These are phyloP conservation scores for Encephalitozoon cuniculi DNA, from an alignment of 371 early-diverging fungal genomes.

Conservation along the genomic window DNA sequence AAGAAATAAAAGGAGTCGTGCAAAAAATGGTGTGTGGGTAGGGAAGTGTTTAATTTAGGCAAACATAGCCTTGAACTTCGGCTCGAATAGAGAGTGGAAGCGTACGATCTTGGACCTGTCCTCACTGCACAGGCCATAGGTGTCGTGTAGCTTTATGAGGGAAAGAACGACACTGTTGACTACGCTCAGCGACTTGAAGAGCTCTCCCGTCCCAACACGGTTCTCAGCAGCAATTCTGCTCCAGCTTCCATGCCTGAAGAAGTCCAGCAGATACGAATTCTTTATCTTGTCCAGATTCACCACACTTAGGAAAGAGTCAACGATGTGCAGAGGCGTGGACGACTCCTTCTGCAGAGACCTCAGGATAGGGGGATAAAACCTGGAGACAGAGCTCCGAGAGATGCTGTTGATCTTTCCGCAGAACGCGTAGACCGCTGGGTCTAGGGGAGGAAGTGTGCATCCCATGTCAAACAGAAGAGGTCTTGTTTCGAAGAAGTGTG, in stretches of 20 bases:
- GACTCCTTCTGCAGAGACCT: slow-evolving; percentile 1
- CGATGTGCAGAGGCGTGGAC: background rate
- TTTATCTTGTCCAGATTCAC: slow-evolving; percentile 18
- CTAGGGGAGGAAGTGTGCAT: background rate
- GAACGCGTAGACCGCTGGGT: background rate
- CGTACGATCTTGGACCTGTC: slow-evolving; percentile 10
- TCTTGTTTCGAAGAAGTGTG: slow-evolving; percentile 48
- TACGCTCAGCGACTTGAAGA: slow-evolving; percentile 43
- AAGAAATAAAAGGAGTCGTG: background rate
- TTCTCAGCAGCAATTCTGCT: slow-evolving; percentile 41
- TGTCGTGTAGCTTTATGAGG: slow-evolving; percentile 36
- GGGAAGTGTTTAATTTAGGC: slow-evolving; percentile 41
- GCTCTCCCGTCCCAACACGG: slow-evolving; percentile 47
- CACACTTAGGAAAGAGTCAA: slow-evolving; percentile 32
- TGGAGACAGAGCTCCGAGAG: background rate
- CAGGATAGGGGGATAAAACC: background rate
- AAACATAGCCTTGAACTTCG: slow-evolving; percentile 53
- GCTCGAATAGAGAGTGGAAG: slow-evolving; percentile 40
- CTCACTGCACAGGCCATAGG: slow-evolving; percentile 29
- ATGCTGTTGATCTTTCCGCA: slow-evolving; percentile 10
- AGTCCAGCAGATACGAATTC: slow-evolving; percentile 57
- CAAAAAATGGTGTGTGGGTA: background rate
- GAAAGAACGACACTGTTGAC: slow-evolving; percentile 40
- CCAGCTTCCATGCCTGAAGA: slow-evolving; percentile 45
- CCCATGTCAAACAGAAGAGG: slow-evolving; percentile 6